These are phyloP conservation scores for Boletus pseudo-olivaceus DNA, from an alignment of 768 basidiomycete genomes.

Conservation along the genomic window DNA sequence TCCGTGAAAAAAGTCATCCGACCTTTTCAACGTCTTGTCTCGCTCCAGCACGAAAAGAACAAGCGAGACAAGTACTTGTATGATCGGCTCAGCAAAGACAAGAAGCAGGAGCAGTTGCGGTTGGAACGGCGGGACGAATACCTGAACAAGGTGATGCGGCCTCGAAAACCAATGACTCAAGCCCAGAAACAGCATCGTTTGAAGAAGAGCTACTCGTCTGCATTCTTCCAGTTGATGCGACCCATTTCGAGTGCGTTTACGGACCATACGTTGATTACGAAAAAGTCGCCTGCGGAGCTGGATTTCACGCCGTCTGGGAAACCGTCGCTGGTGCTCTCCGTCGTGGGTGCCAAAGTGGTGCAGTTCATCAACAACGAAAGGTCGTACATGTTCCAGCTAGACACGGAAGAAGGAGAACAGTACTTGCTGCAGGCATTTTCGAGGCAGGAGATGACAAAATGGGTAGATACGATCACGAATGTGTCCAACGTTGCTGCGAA, in stretches of 20 bases:
- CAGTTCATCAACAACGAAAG: constrained; percentile 77
- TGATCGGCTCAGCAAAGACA: constrained; percentile 69
- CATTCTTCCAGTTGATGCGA: constrained; percentile 84
- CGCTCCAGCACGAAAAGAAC: constrained; percentile 75
- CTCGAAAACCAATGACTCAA: constrained; percentile 46
- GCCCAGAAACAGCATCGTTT: constrained; percentile 76
- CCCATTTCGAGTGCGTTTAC: constrained; percentile 85
- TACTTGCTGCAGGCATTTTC: constrained; percentile 74
- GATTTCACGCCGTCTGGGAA: constrained; percentile 73
- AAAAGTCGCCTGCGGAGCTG: constrained; percentile 66
- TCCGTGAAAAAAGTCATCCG: constrained; percentile 54
- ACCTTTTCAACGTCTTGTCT: constrained; percentile 64
- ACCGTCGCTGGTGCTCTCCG: constrained; percentile 69
- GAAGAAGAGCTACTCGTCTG: constrained; percentile 83
- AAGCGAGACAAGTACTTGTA: constrained; percentile 71
- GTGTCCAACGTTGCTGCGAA: constrained; percentile 73
- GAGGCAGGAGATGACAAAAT: constrained; percentile 68
- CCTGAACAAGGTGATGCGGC: constrained; percentile 68
- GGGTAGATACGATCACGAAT: constrained; percentile 72
- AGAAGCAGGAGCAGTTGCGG: constrained; percentile 67
- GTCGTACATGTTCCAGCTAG: constrained; percentile 78
- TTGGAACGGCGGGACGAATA: constrained; percentile 74
- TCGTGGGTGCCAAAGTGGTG: constrained; percentile 67
- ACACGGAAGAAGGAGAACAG: constrained; percentile 84
- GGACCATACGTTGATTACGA: constrained; percentile 47